A percentile compares a stretch with the other conserved stretches of the same genome.
These are phyloP conservation scores for Dioscorea zingiberensis DNA, from an alignment of 106 monocot species.

Conservation along the genomic window DNA sequence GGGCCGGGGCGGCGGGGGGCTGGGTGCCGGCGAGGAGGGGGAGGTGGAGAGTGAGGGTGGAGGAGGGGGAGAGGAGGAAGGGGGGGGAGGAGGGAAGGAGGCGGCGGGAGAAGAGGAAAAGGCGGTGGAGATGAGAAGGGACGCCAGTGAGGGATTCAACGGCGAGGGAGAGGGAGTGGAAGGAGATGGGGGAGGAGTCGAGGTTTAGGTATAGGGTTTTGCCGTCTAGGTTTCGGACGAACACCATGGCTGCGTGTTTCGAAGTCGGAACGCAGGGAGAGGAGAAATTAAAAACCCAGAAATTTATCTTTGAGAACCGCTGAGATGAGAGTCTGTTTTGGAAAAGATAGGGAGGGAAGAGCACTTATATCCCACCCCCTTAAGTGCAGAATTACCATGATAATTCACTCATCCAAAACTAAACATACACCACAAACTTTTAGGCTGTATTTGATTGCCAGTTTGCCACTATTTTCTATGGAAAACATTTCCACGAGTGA, in stretches of 20 bases:
- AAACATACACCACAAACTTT: too few relatives aligned
- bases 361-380: too few relatives aligned
- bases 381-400: too few relatives aligned
- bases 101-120: conserved; percentile 10
- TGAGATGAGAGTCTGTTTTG: too few relatives aligned
- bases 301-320: too few relatives aligned
- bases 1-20: conserved; percentile 28
- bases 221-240: conserved; percentile 51
- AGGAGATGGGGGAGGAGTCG: background rate
- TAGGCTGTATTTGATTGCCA: too few relatives aligned
- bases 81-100: conserved; percentile 2
- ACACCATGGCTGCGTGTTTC: conserved; percentile 34
- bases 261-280: too few relatives aligned
- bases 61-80: conserved; percentile 2
- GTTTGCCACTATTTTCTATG: too few relatives aligned
- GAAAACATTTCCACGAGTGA: too few relatives aligned
- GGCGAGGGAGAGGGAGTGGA: conserved; percentile 13
- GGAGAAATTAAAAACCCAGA: too few relatives aligned
- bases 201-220: conserved; percentile 27
- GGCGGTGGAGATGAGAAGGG: background rate
- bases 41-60: conserved; percentile 42
- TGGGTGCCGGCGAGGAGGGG: conserved; percentile 54
- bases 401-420: too few relatives aligned
- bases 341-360: too few relatives aligned
- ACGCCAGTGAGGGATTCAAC: conserved; percentile 3